phyloP scores from a whole-genome alignment of 768 basidiomycete species.

The Boletus sp. region DNA sequence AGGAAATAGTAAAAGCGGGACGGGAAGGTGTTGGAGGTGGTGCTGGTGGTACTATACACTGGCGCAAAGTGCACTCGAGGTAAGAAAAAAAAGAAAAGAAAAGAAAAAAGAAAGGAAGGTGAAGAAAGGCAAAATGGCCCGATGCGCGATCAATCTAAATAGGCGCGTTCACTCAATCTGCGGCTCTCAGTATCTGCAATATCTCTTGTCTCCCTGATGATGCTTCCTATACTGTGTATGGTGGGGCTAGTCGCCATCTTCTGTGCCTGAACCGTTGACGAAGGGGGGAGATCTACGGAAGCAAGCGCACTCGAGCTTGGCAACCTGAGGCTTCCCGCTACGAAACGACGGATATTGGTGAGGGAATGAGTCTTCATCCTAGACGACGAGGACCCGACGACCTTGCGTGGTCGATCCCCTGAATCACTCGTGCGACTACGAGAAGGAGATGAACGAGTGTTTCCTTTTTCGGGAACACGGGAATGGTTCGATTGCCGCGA shows the following conservation, averaged over 20 bases:
- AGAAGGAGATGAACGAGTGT: background rate
- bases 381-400: conserved; percentile 14
- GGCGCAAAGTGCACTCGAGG: background rate
- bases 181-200: conserved; percentile 70
- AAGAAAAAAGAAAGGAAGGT: background rate
- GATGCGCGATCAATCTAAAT: conserved; percentile 40
- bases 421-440: conserved; percentile 24
- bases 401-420: conserved; percentile 10
- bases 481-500: conserved; percentile 10
- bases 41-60: background rate
- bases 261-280: conserved; percentile 32
- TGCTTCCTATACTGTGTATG: conserved; percentile 58
- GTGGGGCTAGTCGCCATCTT: conserved; percentile 52
- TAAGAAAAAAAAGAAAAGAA: background rate
- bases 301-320: conserved; percentile 21
- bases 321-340: conserved; percentile 33
- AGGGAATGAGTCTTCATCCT: conserved; percentile 39
- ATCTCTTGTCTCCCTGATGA: conserved; percentile 47
- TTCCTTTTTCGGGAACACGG: conserved; percentile 15
- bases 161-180: conserved; percentile 71
- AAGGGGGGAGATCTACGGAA: conserved; percentile 37
- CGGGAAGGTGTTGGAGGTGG: background rate
- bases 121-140: background rate
- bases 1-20: background rate
- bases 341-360: conserved; percentile 45